phyloP scores from a whole-genome alignment of 306 rosid species.

The Cicer cuneatum region DNA sequence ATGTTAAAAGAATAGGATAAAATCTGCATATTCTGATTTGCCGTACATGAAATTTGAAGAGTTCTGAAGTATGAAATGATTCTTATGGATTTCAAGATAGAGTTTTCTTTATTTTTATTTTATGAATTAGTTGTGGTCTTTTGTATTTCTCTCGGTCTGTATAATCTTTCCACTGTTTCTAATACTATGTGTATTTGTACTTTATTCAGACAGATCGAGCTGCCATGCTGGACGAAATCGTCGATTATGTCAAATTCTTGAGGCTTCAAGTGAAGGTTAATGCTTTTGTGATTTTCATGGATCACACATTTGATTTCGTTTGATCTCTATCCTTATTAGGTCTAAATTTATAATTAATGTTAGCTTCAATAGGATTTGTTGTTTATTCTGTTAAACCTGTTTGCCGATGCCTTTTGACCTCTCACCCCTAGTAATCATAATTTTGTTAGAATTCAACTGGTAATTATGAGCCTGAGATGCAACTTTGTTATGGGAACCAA shows the following conservation, averaged over 20 bases:
- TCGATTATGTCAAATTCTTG: constrained; percentile 95
- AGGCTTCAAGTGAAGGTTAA: constrained; percentile 96
- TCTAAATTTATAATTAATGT: constrained; percentile 5
- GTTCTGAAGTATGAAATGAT: constrained; percentile 15
- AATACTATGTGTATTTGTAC: constrained; percentile 37
- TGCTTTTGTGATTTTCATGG: constrained; percentile 27
- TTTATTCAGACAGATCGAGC: constrained; percentile 84
- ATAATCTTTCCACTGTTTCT: constrained; percentile 40
- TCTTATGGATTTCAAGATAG: constrained; percentile 24
- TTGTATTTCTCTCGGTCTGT: background rate
- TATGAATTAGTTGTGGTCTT: constrained; percentile 21
- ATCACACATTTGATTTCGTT: constrained; percentile 21
- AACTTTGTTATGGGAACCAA: constrained; percentile 37
- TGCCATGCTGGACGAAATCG: constrained; percentile 96
- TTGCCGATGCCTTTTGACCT: constrained; percentile 23
- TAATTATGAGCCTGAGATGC: constrained; percentile 17
- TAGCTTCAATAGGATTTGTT: constrained; percentile 11
- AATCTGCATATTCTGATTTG: constrained; percentile 18
- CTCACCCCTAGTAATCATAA: background rate
- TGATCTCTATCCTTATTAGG: constrained; percentile 13
- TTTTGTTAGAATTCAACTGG: constrained; percentile 13
- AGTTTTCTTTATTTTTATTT: background rate
- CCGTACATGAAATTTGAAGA: background rate
- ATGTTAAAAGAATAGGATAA: background rate
- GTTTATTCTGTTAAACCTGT: constrained; percentile 32